Evolutionary conservation across 805 yeast genomes (phyloP), one percentile per base, ranked within the genome.

Genomic region (Candida nemodendra): DNA sequence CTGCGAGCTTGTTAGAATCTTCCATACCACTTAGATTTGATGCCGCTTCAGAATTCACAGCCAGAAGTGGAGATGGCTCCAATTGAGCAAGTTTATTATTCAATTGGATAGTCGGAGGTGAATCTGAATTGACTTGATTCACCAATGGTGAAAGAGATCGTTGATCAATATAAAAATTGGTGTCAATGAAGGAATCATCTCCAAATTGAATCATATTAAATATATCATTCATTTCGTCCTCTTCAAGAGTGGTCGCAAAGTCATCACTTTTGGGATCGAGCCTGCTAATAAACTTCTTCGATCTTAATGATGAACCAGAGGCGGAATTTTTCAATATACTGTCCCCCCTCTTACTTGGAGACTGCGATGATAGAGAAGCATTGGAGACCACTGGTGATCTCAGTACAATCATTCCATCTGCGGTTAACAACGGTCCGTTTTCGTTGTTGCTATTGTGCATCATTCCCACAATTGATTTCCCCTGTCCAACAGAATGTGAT

Each of bases 381-480:
- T 23, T 38, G 19, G 51, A 49, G 26, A 50, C 33, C 21, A 47
- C 32, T 3, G 61, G 59, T 0, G 62, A 57, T 32, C 53, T 52
- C 23, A 69, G 65, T n/a, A 76, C 63, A 32, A 64, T 56, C 76
- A 74, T 74, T 5, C 81, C 81, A 48, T 62, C 67, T 1, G 56
- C 32, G 5, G 51, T 51, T 3, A 56, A 30, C 9, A 51, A 26
- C 14, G 57, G 53, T 21, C 46, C 48, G 16, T 38, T 33, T 30
- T 42, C 42, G 16, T 45, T 39, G 15, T 37, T 27, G 7, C 40
- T 34, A 9, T 31, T 41, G 15, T 57, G 47, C 14, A 59, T 41
- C 45, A 48, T 40, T 15, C 48, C 56, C 7, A 52, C 50, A 32
- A 59, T 53, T 2, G 67, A 59, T 19, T 45, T 44, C 19, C 45